A percentile compares a stretch with the other conserved stretches of the same genome.
These are phyloP conservation scores for Saturnispora sanitii DNA, from an alignment of 805 yeast genomes.

Conservation along the genomic window DNA sequence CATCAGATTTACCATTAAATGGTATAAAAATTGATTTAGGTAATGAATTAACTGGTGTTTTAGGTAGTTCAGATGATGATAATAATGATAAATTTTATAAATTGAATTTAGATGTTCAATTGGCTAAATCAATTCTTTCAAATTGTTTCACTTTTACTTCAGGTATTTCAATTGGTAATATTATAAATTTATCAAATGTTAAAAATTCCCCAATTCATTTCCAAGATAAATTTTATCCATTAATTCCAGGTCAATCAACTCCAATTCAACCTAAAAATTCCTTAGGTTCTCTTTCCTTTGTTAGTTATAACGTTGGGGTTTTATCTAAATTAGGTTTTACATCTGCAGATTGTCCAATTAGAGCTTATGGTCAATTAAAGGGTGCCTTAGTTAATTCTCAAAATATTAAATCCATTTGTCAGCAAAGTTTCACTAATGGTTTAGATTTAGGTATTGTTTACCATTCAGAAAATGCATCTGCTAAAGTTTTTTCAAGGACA, in stretches of 20 bases:
- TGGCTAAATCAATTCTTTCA: conserved; percentile 33
- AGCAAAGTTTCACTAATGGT: conserved; percentile 9
- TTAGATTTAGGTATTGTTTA: conserved; percentile 13
- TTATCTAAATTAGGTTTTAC: conserved; percentile 8
- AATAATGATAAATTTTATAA: conserved; percentile 29
- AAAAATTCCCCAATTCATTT: conserved; percentile 36
- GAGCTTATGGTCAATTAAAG: conserved; percentile 10
- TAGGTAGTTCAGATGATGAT: conserved; percentile 11
- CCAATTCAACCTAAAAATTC: conserved; percentile 15
- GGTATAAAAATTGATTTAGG: conserved; percentile 35
- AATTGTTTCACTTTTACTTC: conserved; percentile 41
- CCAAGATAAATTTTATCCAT: conserved; percentile 74
- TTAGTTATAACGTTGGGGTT: conserved; percentile 10
- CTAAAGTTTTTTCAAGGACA: conserved; percentile 10
- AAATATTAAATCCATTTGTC: background rate
- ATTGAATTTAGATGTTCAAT: conserved; percentile 23
- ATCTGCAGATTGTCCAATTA: conserved; percentile 10
- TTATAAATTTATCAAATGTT: conserved; percentile 30
- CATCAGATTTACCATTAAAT: conserved; percentile 33
- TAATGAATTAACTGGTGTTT: conserved; percentile 36
- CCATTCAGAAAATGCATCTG: conserved; percentile 7
- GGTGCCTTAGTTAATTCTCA: conserved; percentile 9
- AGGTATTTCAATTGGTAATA: conserved; percentile 44
- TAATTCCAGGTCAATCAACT: conserved; percentile 16
- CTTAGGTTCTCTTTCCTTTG: conserved; percentile 13